Percentiles rank a stretch among this genome's conserved stretches.
Conservation (phyloP, 495 filamentous ascomycete genomes). For the Aspergillus asperescens region DNA sequence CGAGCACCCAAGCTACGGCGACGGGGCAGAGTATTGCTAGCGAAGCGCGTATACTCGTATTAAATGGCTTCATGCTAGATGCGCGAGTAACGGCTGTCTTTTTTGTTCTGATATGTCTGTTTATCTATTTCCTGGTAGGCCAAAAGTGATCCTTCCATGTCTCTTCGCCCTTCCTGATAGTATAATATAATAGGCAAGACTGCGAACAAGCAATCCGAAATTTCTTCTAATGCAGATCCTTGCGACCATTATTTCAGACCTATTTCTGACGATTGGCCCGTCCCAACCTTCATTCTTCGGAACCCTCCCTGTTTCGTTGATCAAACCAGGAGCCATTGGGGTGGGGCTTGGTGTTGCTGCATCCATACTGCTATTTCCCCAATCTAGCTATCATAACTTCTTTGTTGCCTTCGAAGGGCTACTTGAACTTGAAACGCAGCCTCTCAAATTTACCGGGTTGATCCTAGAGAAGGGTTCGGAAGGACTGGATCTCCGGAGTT, state of each 20-base stretch:
- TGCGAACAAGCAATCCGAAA: slow-evolving; percentile 39
- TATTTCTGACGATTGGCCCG: slow-evolving; percentile 32
- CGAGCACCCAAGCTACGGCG: slow-evolving; percentile 28
- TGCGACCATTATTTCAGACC: slow-evolving; percentile 35
- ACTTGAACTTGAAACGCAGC: slow-evolving; percentile 24
- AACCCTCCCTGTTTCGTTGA: slow-evolving; percentile 28
- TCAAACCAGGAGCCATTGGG: slow-evolving; percentile 36
- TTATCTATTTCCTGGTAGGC: slow-evolving; percentile 39
- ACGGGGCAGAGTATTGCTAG: slow-evolving; percentile 26
- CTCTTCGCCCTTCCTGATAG: neutral
- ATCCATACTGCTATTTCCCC: slow-evolving; percentile 37
- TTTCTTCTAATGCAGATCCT: slow-evolving; percentile 30
- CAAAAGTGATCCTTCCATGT: no score
- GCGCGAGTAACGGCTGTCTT: slow-evolving; percentile 33
- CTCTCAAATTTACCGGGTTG: slow-evolving; percentile 17
- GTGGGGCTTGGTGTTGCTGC: slow-evolving; percentile 35
- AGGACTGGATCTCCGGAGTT: slow-evolving; percentile 12
- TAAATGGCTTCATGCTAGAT: slow-evolving; percentile 39
- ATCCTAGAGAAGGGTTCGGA: slow-evolving; percentile 1
- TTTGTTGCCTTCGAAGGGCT: slow-evolving; percentile 33
- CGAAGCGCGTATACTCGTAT: slow-evolving; percentile 29
- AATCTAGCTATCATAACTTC: slow-evolving; percentile 34
- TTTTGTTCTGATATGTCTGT: slow-evolving; percentile 31
- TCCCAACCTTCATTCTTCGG: slow-evolving; percentile 35
- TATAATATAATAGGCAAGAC: no score